Percentiles rank a stretch among this genome's conserved stretches.
Evolutionary conservation across 2,329 filamentous ascomycete genomes (phyloP).

Genomic region (Paecilomyces dactylethromorphus): DNA sequence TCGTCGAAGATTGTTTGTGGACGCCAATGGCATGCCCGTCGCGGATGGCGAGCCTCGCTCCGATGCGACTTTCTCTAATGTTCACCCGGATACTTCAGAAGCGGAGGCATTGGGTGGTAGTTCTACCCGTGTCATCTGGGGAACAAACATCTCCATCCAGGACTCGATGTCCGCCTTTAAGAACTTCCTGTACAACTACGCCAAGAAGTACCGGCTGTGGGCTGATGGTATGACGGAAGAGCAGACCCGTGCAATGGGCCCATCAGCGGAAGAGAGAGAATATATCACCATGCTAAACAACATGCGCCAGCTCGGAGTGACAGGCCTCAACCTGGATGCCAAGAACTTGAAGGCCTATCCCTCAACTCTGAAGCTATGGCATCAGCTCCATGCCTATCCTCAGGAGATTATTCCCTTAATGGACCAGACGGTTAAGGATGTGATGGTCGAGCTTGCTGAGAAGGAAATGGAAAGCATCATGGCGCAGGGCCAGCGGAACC

Average conservation of each 20-base stretch:
- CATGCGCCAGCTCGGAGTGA: slow-evolving; percentile 81
- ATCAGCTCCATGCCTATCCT: slow-evolving; percentile 88
- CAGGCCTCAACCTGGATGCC: slow-evolving; percentile 79
- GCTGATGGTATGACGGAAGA: slow-evolving; percentile 75
- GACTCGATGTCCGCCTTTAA: slow-evolving; percentile 85
- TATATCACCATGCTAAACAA: slow-evolving; percentile 81
- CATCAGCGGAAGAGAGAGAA: slow-evolving; percentile 69
- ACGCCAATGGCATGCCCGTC: slow-evolving; percentile 57
- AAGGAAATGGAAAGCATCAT: slow-evolving; percentile 68
- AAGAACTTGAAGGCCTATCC: slow-evolving; percentile 89
- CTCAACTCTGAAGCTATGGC: slow-evolving; percentile 86
- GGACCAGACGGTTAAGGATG: slow-evolving; percentile 89
- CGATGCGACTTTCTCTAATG: slow-evolving; percentile 60
- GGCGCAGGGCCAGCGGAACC: slow-evolving; percentile 44
- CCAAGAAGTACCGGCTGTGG: slow-evolving; percentile 89
- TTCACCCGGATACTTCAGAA: slow-evolving; percentile 82
- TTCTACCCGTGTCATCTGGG: slow-evolving; percentile 84
- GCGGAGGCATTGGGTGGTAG: slow-evolving; percentile 79
- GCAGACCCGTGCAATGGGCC: slow-evolving; percentile 59
- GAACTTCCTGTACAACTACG: slow-evolving; percentile 87
- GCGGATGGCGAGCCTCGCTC: slow-evolving; percentile 44
- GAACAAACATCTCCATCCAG: slow-evolving; percentile 89
- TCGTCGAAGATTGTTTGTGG: slow-evolving; percentile 56
- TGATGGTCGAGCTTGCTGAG: slow-evolving; percentile 83
- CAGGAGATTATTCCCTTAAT: slow-evolving; percentile 95